phyloP scores from a whole-genome alignment of 2,329 filamentous ascomycete genomes.

The Neonectria ditissima region DNA sequence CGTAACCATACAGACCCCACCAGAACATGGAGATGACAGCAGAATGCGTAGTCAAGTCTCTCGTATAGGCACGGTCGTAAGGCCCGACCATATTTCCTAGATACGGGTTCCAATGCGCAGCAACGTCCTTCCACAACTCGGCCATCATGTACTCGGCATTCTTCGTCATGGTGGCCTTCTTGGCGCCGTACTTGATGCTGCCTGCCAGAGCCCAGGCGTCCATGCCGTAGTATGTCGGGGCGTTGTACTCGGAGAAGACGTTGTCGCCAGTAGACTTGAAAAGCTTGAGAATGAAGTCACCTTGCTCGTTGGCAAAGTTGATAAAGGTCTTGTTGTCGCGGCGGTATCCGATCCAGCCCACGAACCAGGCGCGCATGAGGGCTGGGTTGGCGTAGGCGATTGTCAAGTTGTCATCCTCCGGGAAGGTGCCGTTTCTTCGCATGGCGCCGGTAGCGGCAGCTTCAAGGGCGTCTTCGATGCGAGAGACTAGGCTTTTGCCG shows the following conservation, averaged over 20 bases:
- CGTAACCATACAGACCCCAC: slow-evolving; percentile 57
- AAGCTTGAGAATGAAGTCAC: slow-evolving; percentile 44
- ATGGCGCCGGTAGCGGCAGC: slow-evolving; percentile 53
- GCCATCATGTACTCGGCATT: slow-evolving; percentile 29
- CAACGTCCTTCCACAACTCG: slow-evolving; percentile 38
- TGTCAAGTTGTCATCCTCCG: slow-evolving; percentile 52
- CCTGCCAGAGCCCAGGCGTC: slow-evolving; percentile 55
- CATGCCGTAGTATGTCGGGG: slow-evolving; percentile 56
- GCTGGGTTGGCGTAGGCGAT: slow-evolving; percentile 56
- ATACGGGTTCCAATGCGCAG: slow-evolving; percentile 38
- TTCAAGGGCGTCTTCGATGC: slow-evolving; percentile 53
- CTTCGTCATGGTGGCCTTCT: slow-evolving; percentile 23
- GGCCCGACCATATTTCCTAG: slow-evolving; percentile 40
- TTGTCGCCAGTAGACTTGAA: slow-evolving; percentile 48
- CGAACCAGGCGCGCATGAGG: slow-evolving; percentile 54
- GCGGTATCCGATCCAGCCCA: slow-evolving; percentile 56
- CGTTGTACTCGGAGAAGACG: slow-evolving; percentile 54
- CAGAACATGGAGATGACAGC: slow-evolving; percentile 56
- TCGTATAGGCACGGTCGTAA: slow-evolving; percentile 39
- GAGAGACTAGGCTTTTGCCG: slow-evolving; percentile 45
- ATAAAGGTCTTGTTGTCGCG: slow-evolving; percentile 51
- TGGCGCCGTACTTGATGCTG: slow-evolving; percentile 51
- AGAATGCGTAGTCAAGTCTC: slow-evolving; percentile 49
- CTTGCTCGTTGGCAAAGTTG: slow-evolving; percentile 52
- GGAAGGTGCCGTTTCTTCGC: slow-evolving; percentile 55